Evolutionary conservation across 345 rosid genomes (phyloP).

Genomic region (Euphorbia pulcherrima): DNA sequence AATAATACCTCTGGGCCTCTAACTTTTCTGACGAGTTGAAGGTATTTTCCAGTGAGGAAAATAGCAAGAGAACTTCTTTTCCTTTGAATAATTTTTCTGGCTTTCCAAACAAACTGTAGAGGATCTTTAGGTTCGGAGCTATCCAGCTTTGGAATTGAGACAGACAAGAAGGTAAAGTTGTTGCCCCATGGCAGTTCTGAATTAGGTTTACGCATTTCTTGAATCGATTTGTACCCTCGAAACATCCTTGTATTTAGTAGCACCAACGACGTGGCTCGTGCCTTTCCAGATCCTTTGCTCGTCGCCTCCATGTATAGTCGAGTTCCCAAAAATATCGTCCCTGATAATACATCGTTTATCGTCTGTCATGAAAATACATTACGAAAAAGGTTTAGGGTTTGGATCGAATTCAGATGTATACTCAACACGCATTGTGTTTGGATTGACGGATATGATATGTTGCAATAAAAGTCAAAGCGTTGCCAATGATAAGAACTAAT

Average conservation of each 20-base stretch:
- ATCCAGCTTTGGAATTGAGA: constrained; percentile 24
- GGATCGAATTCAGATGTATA: no score
- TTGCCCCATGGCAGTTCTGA: constrained; percentile 43
- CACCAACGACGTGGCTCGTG: constrained; percentile 35
- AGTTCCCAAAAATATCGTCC: constrained; percentile 42
- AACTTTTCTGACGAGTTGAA: constrained; percentile 23
- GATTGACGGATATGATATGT: no score
- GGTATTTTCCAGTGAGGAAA: constrained; percentile 23
- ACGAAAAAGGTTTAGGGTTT: no score
- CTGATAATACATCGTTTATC: constrained; percentile 45
- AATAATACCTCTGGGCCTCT: constrained; percentile 36
- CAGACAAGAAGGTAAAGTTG: constrained; percentile 34
- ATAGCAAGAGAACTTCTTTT: constrained; percentile 32
- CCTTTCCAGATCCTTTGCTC: constrained; percentile 17
- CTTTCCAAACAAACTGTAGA: constrained; percentile 31
- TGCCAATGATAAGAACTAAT: no score
- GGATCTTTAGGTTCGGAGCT: constrained; percentile 20
- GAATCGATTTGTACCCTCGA: constrained; percentile 39
- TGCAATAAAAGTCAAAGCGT: no score
- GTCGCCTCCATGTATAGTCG: constrained; percentile 42
- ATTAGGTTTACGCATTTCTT: constrained; percentile 41
- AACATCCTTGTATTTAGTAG: constrained; percentile 42
- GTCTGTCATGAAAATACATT: constrained; percentile 24
- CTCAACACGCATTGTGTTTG: no score
- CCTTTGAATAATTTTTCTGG: constrained; percentile 25